A percentile compares a stretch with the other conserved stretches of the same genome.
Conservation (phyloP, 371 early-diverging fungal genomes). For the Chytridium lagenaria region DNA sequence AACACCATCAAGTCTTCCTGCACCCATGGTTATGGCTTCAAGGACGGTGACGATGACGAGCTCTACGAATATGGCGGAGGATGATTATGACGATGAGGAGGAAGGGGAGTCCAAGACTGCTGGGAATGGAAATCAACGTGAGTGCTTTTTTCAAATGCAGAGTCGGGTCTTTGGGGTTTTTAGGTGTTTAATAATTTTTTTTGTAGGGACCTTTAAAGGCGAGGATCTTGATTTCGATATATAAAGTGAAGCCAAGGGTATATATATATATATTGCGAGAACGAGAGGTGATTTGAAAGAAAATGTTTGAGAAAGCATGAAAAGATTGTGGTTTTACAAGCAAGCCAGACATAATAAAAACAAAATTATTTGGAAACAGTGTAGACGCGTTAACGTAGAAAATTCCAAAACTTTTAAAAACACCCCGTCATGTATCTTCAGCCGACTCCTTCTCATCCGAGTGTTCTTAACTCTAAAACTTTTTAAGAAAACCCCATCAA, state of each 20-base stretch:
- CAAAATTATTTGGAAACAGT: too few relatives aligned
- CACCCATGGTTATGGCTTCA: background rate
- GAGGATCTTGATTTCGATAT: background rate
- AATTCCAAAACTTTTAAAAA: too few relatives aligned
- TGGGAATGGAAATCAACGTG: background rate
- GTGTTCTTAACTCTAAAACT: too few relatives aligned
- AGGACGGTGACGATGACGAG: background rate
- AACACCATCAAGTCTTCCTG: background rate
- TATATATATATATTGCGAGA: background rate
- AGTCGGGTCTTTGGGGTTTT: background rate
- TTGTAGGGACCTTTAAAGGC: background rate
- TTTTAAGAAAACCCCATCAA: too few relatives aligned
- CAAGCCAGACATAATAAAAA: too few relatives aligned
- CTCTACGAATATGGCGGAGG: background rate
- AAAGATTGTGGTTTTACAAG: too few relatives aligned
- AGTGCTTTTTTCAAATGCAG: background rate
- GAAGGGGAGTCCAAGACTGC: background rate
- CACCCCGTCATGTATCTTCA: too few relatives aligned
- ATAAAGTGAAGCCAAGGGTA: background rate
- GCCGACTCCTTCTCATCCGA: too few relatives aligned
- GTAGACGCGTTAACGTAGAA: too few relatives aligned
- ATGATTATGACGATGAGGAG: slow-evolving; percentile 5
- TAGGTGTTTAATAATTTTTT: background rate
- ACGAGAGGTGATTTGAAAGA: background rate
- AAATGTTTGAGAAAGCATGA: background rate